Evolutionary conservation across 768 basidiomycete species (phyloP).

Genomic region (Sporobolomyces roseus): DNA sequence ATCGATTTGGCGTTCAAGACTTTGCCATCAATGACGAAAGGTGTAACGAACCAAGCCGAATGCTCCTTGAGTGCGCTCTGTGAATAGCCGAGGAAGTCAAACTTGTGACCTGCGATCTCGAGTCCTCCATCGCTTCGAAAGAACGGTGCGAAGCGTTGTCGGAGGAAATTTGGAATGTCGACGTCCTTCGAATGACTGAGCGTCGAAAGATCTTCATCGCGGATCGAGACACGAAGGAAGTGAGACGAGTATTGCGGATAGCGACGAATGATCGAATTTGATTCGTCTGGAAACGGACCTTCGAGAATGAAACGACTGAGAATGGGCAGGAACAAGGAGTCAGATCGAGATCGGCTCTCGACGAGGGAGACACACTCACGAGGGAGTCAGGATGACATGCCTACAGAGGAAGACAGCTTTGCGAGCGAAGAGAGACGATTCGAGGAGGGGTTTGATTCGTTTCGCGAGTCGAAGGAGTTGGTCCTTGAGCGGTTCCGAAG

Average conservation of each 20-base stretch:
- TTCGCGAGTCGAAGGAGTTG: not conserved
- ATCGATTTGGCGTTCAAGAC: constrained; percentile 60
- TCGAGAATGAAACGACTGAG: constrained; percentile 16
- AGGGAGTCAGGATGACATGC: constrained; percentile 73
- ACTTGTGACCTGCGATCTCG: constrained; percentile 37
- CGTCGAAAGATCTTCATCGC: constrained; percentile 73
- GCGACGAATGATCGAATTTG: constrained; percentile 72
- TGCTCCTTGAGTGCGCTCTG: constrained; percentile 23
- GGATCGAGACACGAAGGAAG: constrained; percentile 78
- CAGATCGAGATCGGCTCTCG: not conserved
- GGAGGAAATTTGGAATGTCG: constrained; percentile 59
- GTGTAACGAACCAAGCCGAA: constrained; percentile 56
- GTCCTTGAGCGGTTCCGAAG: no score
- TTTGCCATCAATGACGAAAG: constrained; percentile 57
- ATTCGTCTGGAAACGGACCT: constrained; percentile 56
- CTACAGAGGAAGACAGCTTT: constrained; percentile 63
- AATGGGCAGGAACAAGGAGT: no score
- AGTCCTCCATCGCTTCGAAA: constrained; percentile 60
- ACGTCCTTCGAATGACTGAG: constrained; percentile 68
- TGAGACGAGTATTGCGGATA: constrained; percentile 61
- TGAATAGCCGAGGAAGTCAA: constrained; percentile 32
- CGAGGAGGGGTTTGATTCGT: not conserved
- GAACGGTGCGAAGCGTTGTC: constrained; percentile 58
- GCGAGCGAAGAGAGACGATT: constrained; percentile 43
- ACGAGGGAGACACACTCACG: constrained; percentile 49